A percentile compares a stretch with the other conserved stretches of the same genome.
Conservation (phyloP, 2,329 filamentous ascomycete species). For the Fusarium tjaetaba region DNA sequence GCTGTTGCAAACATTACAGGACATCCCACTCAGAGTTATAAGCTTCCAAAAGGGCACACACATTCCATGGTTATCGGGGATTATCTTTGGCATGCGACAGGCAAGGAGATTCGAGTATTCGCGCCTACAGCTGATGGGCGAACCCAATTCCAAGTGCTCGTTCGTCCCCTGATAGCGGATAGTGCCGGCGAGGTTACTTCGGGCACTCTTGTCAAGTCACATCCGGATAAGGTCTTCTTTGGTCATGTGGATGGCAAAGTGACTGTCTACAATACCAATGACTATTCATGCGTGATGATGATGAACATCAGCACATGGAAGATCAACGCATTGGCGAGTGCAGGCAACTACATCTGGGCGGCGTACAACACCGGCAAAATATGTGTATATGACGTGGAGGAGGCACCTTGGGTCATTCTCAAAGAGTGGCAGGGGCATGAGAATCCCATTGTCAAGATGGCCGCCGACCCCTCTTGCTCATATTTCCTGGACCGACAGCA, state of each 20-base stretch:
- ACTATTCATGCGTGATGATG: conserved; percentile 81
- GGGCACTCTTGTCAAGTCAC: conserved; percentile 77
- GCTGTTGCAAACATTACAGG: conserved; percentile 79
- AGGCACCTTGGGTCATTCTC: conserved; percentile 86
- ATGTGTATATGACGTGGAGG: conserved; percentile 87
- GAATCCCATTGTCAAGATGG: conserved; percentile 79
- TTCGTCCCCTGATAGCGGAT: conserved; percentile 74
- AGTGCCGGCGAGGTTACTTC: conserved; percentile 88
- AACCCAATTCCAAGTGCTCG: conserved; percentile 77
- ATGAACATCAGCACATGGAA: conserved; percentile 94
- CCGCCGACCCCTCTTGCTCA: conserved; percentile 81
- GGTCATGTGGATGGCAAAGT: conserved; percentile 95
- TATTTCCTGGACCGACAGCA: conserved; percentile 88
- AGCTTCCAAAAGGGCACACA: conserved; percentile 81
- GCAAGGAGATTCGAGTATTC: conserved; percentile 89
- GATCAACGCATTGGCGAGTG: conserved; percentile 86
- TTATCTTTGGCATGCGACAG: conserved; percentile 86
- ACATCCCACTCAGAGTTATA: conserved; percentile 77
- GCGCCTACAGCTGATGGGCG: conserved; percentile 75
- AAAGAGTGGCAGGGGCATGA: conserved; percentile 97
- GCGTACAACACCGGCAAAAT: conserved; percentile 95
- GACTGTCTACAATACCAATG: conserved; percentile 84
- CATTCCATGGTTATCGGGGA: conserved; percentile 90
- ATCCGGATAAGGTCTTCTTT: conserved; percentile 84
- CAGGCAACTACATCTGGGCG: conserved; percentile 87